These are phyloP conservation scores for Cyathus striatus DNA, from an alignment of 768 basidiomycete genomes.

Conservation along the genomic window DNA sequence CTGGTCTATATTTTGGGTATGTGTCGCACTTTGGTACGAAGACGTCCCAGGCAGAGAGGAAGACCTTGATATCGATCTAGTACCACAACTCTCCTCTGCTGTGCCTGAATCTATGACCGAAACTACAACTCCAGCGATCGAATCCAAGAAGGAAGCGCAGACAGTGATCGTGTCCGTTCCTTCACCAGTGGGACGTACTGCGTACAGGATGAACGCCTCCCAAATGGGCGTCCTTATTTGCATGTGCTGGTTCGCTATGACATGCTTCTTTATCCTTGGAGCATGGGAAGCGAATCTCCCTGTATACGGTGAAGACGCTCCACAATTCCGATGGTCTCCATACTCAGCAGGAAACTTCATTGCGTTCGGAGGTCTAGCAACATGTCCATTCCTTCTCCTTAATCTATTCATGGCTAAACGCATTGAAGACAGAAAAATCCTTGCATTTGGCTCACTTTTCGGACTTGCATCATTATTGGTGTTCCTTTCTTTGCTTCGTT, in stretches of 20 bases:
- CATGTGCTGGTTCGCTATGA: constrained; percentile 62
- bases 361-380: constrained; percentile 49
- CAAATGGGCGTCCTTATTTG: constrained; percentile 47
- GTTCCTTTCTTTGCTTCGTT: constrained; percentile 34
- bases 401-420: constrained; percentile 47
- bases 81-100: constrained; percentile 21
- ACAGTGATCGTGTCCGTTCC: background rate
- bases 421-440: constrained; percentile 48
- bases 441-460: constrained; percentile 39
- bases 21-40: constrained; percentile 20
- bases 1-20: constrained; percentile 46
- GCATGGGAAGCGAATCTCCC: constrained; percentile 61
- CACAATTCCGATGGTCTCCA: constrained; percentile 45
- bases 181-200: too few species aligned
- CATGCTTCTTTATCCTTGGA: constrained; percentile 57
- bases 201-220: constrained; percentile 5
- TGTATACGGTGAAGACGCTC: constrained; percentile 36
- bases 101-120: constrained; percentile 39
- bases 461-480: constrained; percentile 43
- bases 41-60: constrained; percentile 18
- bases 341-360: constrained; percentile 58
- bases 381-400: constrained; percentile 53
- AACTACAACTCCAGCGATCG: constrained; percentile 20
- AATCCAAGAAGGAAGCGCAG: background rate
- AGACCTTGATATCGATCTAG: background rate